Evolutionary conservation across 2,329 filamentous ascomycete genomes (phyloP), one percentile per base, ranked within the genome.

Genomic region (Colletotrichum sp.): DNA sequence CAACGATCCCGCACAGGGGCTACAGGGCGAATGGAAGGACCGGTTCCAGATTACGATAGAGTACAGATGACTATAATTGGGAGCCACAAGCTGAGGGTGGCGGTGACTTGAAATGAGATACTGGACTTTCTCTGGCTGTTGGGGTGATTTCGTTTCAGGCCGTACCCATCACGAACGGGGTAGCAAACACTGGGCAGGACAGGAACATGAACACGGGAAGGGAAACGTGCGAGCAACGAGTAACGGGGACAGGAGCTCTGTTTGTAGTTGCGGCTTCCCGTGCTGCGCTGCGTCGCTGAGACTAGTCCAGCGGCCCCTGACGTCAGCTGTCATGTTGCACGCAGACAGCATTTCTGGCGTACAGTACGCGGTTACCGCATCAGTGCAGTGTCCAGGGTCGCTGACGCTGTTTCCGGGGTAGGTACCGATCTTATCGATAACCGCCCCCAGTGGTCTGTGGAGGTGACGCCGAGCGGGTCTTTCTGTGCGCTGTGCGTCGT

Each of bases 211-310:
- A 32, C n/a, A 62, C 36, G 39, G 63, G 24, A 63, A 39, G 39
- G 48, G 57, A 73, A 44, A 24, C 26, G 13, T 30, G 59, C 28
- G 18, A 44, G 69, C 34, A n/a, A 72, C 44, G 44, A 52, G 44
- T 22, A 52, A 52, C 44, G 44, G 73, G 73, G 69, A 64, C 34
- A 67, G 55, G 70, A 64, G 64, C 70, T 68, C 26, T 72, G 73
- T 75, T 75, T 75, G 73, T 73, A 75, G 73, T 73, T 63, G 72
- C 64, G 60, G 67, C 71, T 66, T 62, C 59, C 59, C 59, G 59
- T 32, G 59, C 67, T 36, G 72, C 44, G 44, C n/a, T 13, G 44
- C 44, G 72, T 72, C 52, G 69, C 69, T 57, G 63, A 70, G 69
- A 71, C 57, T 48, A 71, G 30, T 8, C 28, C 22, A 9, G 34